Evolutionary conservation across 2,329 filamentous ascomycete species (phyloP).

Genomic region (Diplodia corticola): DNA sequence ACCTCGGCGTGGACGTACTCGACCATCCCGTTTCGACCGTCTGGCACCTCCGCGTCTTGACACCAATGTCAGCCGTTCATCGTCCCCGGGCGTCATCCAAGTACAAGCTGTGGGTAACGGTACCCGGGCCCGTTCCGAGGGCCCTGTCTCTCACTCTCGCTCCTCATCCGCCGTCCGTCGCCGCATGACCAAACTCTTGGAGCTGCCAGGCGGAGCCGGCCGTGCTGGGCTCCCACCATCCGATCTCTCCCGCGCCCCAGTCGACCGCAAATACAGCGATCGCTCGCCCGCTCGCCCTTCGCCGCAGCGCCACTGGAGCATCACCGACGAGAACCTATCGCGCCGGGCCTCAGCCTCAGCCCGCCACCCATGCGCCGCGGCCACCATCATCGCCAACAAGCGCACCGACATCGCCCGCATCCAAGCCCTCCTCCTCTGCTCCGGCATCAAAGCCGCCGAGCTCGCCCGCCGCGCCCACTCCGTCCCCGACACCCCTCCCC

Average conservation of each 20-base stretch:
- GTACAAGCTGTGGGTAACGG: not conserved
- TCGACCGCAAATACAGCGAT: constrained; percentile 20
- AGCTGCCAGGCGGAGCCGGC: constrained; percentile 34
- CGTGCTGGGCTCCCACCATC: constrained; percentile 34
- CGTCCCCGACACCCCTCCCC: constrained; percentile 32
- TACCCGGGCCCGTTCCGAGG: not conserved
- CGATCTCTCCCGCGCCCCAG: constrained; percentile 3
- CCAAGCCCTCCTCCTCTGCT: constrained; percentile 72
- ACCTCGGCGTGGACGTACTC: constrained; percentile 34
- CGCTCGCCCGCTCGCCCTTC: constrained; percentile 37
- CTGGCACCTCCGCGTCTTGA: constrained; percentile 55
- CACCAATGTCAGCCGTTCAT: constrained; percentile 25
- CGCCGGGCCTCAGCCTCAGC: constrained; percentile 32
- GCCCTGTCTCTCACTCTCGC: constrained; percentile 26
- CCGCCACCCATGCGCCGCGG: constrained; percentile 33
- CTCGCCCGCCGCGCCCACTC: constrained; percentile 67
- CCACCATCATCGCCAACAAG: constrained; percentile 34
- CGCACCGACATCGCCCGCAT: constrained; percentile 78
- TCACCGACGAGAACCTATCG: constrained; percentile 49
- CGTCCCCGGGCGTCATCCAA: constrained; percentile 15
- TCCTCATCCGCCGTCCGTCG: constrained; percentile 31
- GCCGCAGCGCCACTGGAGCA: constrained; percentile 58
- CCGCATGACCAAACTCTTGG: constrained; percentile 35
- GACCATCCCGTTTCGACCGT: constrained; percentile 46
- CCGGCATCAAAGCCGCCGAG: constrained; percentile 87